These are phyloP conservation scores for Melaleuca alternifolia DNA, from an alignment of 345 rosid species.

Conservation along the genomic window DNA sequence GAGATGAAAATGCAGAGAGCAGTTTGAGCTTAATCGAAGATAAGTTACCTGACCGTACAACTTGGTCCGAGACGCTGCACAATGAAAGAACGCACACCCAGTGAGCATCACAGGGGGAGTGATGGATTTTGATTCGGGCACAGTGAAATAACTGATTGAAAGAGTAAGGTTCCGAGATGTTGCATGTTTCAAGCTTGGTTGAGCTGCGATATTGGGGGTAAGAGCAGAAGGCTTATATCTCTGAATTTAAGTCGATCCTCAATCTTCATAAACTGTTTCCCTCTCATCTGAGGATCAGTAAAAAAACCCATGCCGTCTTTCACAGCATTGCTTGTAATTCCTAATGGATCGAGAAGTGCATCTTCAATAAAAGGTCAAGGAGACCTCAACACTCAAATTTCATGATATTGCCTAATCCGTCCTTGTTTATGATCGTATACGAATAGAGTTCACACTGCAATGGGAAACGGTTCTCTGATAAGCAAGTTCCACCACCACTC, in stretches of 20 bases:
- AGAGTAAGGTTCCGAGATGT: not conserved
- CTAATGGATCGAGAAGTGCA: not conserved
- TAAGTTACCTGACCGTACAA: not conserved
- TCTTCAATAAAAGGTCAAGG: not conserved
- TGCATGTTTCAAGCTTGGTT: not conserved
- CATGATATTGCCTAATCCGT: not conserved
- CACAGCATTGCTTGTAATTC: not conserved
- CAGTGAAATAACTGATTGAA: not conserved
- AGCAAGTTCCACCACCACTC: not conserved
- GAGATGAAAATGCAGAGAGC: not conserved
- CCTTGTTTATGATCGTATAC: not conserved
- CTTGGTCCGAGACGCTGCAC: not conserved
- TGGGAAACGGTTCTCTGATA: not conserved
- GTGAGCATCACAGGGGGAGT: not conserved
- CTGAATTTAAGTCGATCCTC: not conserved
- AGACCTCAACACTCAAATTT: not conserved
- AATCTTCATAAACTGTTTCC: not conserved
- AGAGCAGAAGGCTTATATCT: not conserved
- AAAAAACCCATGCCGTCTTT: not conserved
- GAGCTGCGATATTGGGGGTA: not conserved
- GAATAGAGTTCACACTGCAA: not conserved
- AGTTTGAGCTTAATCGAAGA: not conserved
- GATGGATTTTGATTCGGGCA: not conserved
- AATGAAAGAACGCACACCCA: not conserved
- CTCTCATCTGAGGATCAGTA: not conserved